Evolutionary conservation across 805 yeast genomes (phyloP).

Genomic region (Hanseniaspora guilliermondii): DNA sequence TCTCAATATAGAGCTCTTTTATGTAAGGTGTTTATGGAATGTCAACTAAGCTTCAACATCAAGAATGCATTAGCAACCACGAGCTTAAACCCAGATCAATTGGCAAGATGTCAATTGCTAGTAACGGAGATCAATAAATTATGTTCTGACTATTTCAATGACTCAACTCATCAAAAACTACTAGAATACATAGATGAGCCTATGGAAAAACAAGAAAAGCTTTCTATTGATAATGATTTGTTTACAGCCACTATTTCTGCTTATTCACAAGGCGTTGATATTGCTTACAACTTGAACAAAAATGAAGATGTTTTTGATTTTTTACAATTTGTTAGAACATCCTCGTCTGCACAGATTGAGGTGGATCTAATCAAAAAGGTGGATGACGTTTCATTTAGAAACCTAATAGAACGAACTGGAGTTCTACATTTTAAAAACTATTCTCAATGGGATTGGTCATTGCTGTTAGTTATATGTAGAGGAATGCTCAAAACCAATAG

Average conservation of each 20-base stretch:
- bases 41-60: conserved; percentile 42
- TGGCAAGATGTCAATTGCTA: conserved; percentile 49
- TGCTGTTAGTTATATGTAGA: conserved; percentile 55
- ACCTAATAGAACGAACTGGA: conserved; percentile 51
- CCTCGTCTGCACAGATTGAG: conserved; percentile 21
- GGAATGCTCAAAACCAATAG: conserved; percentile 71
- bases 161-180: background rate
- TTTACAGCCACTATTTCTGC: background rate
- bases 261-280: conserved; percentile 15
- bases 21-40: conserved; percentile 40
- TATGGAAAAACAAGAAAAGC: background rate
- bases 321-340: conserved; percentile 34
- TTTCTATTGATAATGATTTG: background rate
- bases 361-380: conserved; percentile 25
- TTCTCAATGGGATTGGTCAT: conserved; percentile 78
- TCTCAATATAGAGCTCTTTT: conserved; percentile 60
- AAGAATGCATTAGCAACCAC: conserved; percentile 30
- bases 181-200: background rate
- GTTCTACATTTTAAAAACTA: conserved; percentile 70
- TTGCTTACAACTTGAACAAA: conserved; percentile 21
- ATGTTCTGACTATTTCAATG: background rate
- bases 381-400: conserved; percentile 33
- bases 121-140: conserved; percentile 42
- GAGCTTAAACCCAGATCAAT: conserved; percentile 22
- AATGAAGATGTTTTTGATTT: conserved; percentile 13